Evolutionary conservation across 169 alveolate genomes (phyloP), one percentile per base, ranked within the genome.

Genomic region (Amoebophrya sp.): DNA sequence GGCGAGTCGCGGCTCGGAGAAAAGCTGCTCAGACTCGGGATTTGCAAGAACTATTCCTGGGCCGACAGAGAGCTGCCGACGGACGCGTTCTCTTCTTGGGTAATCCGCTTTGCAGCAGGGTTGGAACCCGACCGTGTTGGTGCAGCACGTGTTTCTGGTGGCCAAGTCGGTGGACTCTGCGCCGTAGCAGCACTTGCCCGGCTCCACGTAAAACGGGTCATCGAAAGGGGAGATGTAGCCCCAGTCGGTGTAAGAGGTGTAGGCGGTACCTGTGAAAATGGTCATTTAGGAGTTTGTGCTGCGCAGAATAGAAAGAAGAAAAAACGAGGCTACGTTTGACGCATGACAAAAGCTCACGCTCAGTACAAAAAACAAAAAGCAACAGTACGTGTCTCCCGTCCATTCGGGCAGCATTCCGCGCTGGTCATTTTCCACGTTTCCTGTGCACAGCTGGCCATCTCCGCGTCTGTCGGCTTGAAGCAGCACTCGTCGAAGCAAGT

Each of bases 401-500:
- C 83, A 25, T 66, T n/a, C 29, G 83, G 83, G 35, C 83, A 66
- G 83, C 83, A 66, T 2, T 3, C 32, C 18, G 83, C 35, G 12
- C 83, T 25, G 7, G 83, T 66, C 83, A 66, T 66, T 25, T 12
- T 18, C 83, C 83, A 66, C 1, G 83, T 66, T n/a, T 3, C 35
- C 32, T 7, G 10, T 25, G 83, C 83, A 25, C 83, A 66, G 32
- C 32, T 25, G 38, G 83, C 32, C 83, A 66, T 66, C 32, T 66
- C 83, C 1, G 12, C 83, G 2, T 0, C 32, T 25, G 83, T 66
- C 32, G 7, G 7, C 32, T 66, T 66, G 83, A 66, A 66, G 35
- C 83, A 66, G 35, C 83, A 66, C 83, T 66, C 83, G 32, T 66
- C 83, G 83, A 66, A 66, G 35, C 83, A 66, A 25, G 83, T 66